Evolutionary conservation across 345 rosid genomes (phyloP).

Genomic region (Cochlearia excelsa): DNA sequence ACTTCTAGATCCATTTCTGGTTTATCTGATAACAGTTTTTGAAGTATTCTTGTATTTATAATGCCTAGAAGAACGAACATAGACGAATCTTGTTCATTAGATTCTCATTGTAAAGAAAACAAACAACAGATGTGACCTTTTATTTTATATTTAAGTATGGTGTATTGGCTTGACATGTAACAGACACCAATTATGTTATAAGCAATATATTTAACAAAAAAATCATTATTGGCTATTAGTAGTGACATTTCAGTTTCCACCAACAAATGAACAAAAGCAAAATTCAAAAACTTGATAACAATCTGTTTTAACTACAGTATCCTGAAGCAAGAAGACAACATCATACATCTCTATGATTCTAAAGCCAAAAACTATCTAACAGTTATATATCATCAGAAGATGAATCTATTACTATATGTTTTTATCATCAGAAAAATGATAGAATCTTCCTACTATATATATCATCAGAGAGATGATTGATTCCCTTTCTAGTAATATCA

Average conservation of each 20-base stretch:
- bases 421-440: conserved; percentile 30
- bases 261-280: background rate
- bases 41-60: conserved; percentile 22
- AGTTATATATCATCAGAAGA: conserved; percentile 29
- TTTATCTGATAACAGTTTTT: background rate
- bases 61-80: background rate
- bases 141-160: background rate
- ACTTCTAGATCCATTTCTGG: conserved; percentile 25
- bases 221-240: background rate
- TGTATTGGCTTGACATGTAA: background rate
- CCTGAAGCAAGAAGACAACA: conserved; percentile 15
- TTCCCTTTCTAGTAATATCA: conserved; percentile 20
- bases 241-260: conserved; percentile 2
- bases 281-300: conserved; percentile 8
- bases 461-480: conserved; percentile 32
- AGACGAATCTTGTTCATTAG: conserved; percentile 26
- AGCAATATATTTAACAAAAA: no score
- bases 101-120: conserved; percentile 32
- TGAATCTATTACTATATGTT: conserved; percentile 15
- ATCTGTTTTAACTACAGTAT: conserved; percentile 4
- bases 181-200: background rate
- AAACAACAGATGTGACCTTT: conserved; percentile 22
- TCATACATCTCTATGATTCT: conserved; percentile 10
- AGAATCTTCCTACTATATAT: conserved; percentile 16
- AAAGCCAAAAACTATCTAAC: conserved; percentile 25